Base-by-base conservation (phyloP, 768 basidiomycete species). In the Rhodotorula babjevae region DNA sequence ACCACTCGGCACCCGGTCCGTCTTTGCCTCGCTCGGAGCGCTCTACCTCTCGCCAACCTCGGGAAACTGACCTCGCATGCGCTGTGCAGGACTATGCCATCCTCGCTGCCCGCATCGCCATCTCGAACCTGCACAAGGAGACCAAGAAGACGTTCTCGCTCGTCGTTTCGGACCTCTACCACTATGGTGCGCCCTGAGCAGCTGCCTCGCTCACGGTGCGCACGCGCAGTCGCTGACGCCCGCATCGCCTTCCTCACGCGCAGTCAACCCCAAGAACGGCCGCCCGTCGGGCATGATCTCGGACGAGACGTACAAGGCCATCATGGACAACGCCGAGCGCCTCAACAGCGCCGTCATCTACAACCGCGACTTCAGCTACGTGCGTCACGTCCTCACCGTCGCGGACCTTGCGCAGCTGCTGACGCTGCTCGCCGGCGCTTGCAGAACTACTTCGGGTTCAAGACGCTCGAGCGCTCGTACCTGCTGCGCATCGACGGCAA, bases 41-140 rank as follows among this genome's bases (percentile, higher is more conserved):
- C 57, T 36, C 3, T 23, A 0, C 21, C 6, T 23, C 64, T 9
- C 5, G 21, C n/a, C n/a, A n/a, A n/a, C n/a, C n/a, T n/a, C n/a
- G n/a, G n/a, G 0, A 27, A 0, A 19, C 63, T 56, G 42, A 63
- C 62, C 14, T 18, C 9, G 0, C 2, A 10, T 8, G 9, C 19
- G 40, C 93, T 92, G 76, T 93, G 79, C 93, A 95, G 15, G 96
- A 99, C 80, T 99, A 99, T 78, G 96, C 96, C 36, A 88, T 98
- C 71, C 91, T 99, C 74, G 96, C 96, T 11, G 96, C 96, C 31
- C 92, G 96, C 69, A 98, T 99, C 65, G 96, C 96, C 67, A 93
- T 99, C 78, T 97, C 95, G 61, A 99, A 98, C 80, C 84, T 98
- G 19, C 96, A 99, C 86, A 98, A 99, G 79, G 95, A 99, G 83